Conservation (phyloP, 331 rosid genomes). For the Prunus yedoensis region DNA sequence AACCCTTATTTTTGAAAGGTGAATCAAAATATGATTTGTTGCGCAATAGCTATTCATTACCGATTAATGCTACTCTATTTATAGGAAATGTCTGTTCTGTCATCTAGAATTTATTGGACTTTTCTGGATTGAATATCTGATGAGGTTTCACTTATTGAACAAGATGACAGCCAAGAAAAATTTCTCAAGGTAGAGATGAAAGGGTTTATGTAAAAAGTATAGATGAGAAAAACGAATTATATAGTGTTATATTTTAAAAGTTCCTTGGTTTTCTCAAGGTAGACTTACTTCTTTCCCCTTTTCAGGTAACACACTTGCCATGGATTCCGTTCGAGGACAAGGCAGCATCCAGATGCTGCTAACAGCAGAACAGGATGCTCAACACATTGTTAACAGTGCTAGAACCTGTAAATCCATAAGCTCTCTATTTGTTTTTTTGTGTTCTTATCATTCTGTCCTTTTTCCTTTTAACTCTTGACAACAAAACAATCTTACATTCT, state of each 20-base stretch:
- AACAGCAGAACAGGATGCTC: constrained; percentile 87
- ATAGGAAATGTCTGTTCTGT: too few relatives aligned
- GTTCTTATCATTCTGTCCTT: background rate
- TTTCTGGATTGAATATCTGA: too few relatives aligned
- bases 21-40: too few relatives aligned
- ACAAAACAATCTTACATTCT: constrained; percentile 6
- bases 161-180: too few relatives aligned
- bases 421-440: background rate
- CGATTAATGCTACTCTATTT: background rate
- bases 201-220: background rate
- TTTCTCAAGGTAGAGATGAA: too few relatives aligned
- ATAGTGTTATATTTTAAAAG: background rate
- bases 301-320: constrained; percentile 3
- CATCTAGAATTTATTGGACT: too few relatives aligned
- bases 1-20: background rate
- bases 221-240: background rate
- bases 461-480: background rate
- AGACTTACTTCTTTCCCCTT: background rate
- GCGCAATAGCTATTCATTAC: background rate
- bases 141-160: too few relatives aligned
- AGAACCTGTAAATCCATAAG: constrained; percentile 49
- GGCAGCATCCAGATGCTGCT: constrained; percentile 87
- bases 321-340: constrained; percentile 82
- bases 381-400: constrained; percentile 61
- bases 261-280: too few relatives aligned